A percentile compares a stretch with the other conserved stretches of the same genome.
Evolutionary conservation across 352 stramenopile genomes (phyloP).

Genomic region (Phytopythium montanum): DNA sequence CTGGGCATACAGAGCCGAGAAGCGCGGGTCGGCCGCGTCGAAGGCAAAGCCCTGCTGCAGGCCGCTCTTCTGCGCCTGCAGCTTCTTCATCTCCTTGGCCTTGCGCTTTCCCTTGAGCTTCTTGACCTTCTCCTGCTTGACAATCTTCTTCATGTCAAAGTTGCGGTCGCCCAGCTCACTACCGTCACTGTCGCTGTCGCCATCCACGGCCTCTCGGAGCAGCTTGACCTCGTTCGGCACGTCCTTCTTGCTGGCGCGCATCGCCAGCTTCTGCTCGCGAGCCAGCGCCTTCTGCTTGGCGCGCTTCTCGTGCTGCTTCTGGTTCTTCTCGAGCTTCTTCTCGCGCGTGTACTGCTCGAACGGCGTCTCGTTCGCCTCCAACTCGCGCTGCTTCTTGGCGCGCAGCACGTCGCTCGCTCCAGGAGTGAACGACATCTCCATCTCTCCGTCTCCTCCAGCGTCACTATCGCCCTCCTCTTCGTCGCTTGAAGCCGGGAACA

Average conservation of each 20-base stretch:
- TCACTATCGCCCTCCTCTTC: constrained; percentile 18
- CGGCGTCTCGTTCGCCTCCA: constrained; percentile 75
- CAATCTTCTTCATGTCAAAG: constrained; percentile 86
- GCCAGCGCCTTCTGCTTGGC: constrained; percentile 51
- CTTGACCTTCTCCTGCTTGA: constrained; percentile 65
- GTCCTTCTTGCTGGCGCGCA: constrained; percentile 50
- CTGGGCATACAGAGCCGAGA: constrained; percentile 71
- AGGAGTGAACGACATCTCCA: constrained; percentile 84
- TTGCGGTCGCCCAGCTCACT: constrained; percentile 48
- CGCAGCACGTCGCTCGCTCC: constrained; percentile 64
- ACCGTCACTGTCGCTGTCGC: constrained; percentile 21
- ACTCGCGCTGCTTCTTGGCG: constrained; percentile 71
- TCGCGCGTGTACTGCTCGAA: constrained; percentile 82
- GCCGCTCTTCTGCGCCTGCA: constrained; percentile 45
- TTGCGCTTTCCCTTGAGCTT: constrained; percentile 77
- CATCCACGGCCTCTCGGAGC: constrained; percentile 57
- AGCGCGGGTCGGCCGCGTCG: constrained; percentile 69
- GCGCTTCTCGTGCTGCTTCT: constrained; percentile 79
- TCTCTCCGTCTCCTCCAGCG: constrained; percentile 45
- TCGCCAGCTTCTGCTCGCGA: constrained; percentile 58
- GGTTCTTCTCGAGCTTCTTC: constrained; percentile 87
- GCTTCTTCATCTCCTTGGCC: constrained; percentile 73
- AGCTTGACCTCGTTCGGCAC: constrained; percentile 41
- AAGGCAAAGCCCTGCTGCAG: constrained; percentile 79
- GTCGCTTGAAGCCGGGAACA: constrained; percentile 19